phyloP scores from a whole-genome alignment of 2,329 filamentous ascomycete genomes.

The Fonsecaea erecta region DNA sequence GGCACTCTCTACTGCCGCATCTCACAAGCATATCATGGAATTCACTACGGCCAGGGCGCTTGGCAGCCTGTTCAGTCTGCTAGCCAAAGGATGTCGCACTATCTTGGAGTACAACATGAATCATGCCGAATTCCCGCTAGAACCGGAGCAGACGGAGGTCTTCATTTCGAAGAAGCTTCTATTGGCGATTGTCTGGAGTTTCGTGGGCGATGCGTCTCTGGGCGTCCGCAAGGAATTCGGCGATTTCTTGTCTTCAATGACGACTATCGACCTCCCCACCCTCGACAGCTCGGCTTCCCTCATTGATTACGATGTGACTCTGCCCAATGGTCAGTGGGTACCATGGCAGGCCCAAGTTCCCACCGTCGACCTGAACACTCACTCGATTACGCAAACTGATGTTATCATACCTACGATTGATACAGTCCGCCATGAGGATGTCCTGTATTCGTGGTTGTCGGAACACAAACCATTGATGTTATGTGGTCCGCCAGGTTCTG shows the following conservation, averaged over 20 bases:
- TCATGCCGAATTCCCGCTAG: slow-evolving; percentile 90
- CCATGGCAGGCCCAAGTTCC: slow-evolving; percentile 96
- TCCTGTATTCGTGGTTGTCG: slow-evolving; percentile 99
- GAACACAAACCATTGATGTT: slow-evolving; percentile 97
- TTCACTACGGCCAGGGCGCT: slow-evolving; percentile 90
- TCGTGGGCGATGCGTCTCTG: slow-evolving; percentile 93
- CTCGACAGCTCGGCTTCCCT: slow-evolving; percentile 79
- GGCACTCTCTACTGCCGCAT: slow-evolving; percentile 73
- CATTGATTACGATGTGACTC: slow-evolving; percentile 90
- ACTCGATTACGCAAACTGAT: slow-evolving; percentile 96
- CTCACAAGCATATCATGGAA: slow-evolving; percentile 96
- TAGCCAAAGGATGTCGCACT: slow-evolving; percentile 91
- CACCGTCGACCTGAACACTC: slow-evolving; percentile 93
- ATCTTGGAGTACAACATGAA: slow-evolving; percentile 95
- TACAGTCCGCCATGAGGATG: slow-evolving; percentile 95
- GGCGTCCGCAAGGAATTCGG: slow-evolving; percentile 86
- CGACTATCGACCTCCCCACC: slow-evolving; percentile 82
- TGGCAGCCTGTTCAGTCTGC: slow-evolving; percentile 88
- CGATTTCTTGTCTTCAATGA: slow-evolving; percentile 78
- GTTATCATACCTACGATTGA: slow-evolving; percentile 97
- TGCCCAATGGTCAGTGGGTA: slow-evolving; percentile 87
- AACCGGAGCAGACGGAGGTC: slow-evolving; percentile 83
- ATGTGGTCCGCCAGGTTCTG: slow-evolving; percentile 95
- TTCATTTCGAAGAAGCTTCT: slow-evolving; percentile 94
- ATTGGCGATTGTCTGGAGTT: slow-evolving; percentile 89